A percentile compares a stretch with the other conserved stretches of the same genome.
Conservation (phyloP, 129 eudicot genomes). For the Lactuca sativa region DNA sequence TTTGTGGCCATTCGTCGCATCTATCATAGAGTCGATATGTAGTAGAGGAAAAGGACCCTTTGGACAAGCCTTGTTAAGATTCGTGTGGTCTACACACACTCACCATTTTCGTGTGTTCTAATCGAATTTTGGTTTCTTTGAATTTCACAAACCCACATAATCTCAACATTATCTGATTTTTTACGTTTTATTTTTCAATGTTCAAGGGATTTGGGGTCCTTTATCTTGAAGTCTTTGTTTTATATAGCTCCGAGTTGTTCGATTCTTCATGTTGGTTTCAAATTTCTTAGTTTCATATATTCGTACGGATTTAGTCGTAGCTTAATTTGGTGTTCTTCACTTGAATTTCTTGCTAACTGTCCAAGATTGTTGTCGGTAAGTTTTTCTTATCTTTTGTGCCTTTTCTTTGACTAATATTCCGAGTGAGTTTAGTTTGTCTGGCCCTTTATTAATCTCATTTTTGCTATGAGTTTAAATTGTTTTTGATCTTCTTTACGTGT, state of each 20-base stretch:
- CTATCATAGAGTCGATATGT: no score
- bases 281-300: conserved; percentile 20
- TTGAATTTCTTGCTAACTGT: conserved; percentile 8
- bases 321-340: conserved; percentile 14
- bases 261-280: not conserved
- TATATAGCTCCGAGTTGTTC: conserved; percentile 8
- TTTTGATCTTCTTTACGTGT: not conserved
- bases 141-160: not conserved
- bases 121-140: not conserved
- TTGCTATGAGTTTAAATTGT: not conserved
- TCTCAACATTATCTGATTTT: not conserved
- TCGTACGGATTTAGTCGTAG: conserved; percentile 16
- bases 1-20: no score
- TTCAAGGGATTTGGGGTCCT: not conserved
- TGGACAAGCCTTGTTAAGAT: no score
- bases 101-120: no score
- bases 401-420: not conserved
- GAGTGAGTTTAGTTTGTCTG: not conserved
- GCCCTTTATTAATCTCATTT: not conserved
- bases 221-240: not conserved
- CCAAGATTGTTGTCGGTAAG: conserved; percentile 29
- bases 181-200: not conserved
- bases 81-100: no score
- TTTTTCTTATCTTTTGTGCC: not conserved
- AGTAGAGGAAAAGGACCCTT: no score